Evolutionary conservation across 805 yeast species (phyloP), one percentile per base, ranked within the genome.

Genomic region (Cyberlindnera xylosilytica): DNA sequence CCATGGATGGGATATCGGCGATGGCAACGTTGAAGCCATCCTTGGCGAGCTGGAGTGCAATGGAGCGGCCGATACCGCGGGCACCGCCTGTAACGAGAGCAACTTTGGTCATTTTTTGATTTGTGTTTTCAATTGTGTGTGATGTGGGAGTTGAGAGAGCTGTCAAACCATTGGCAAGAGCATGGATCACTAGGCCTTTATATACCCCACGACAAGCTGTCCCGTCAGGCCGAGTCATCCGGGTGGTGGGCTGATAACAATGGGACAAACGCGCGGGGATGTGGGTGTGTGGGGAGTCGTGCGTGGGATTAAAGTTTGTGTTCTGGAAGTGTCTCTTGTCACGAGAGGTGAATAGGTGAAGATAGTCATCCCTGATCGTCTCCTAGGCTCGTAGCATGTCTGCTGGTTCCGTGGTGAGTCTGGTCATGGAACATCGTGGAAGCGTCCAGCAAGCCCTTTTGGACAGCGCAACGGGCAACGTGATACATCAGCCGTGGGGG

Each of bases 11-110:
- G 26, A 60, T 35, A 44, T 60, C 62, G 2, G 60, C 53, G 39
- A 60, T 53, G 13, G 62, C 62, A 18, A 60, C 55, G 32, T 56
- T 49, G 61, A 87, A 81, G 2, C 95, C 95, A 50, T 74, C 78
- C 40, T 69, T 63, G 13, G 96, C 96, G 57, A 89, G 72, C 64
- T 88, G 95, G 22, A 68, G 57, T 4, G 95, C 82, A 58, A 76
- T 88, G 58, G 87, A 90, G 58, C 81, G 84, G 34, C 97, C 96
- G 56, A 89, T 81, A 9, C 96, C 96, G 54, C 87, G 93, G 15
- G 95, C 83, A 10, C 93, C 89, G 38, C 96, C 97, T 13, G 96
- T 88, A 22, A 88, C 77, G 23, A 88, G 79, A 4, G 96, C 96
- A 10, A 49, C 47, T 49, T 47, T 51, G 24, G 35, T 20, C 32